Conservation (phyloP, 768 basidiomycete genomes). For the Boletus sp. region DNA sequence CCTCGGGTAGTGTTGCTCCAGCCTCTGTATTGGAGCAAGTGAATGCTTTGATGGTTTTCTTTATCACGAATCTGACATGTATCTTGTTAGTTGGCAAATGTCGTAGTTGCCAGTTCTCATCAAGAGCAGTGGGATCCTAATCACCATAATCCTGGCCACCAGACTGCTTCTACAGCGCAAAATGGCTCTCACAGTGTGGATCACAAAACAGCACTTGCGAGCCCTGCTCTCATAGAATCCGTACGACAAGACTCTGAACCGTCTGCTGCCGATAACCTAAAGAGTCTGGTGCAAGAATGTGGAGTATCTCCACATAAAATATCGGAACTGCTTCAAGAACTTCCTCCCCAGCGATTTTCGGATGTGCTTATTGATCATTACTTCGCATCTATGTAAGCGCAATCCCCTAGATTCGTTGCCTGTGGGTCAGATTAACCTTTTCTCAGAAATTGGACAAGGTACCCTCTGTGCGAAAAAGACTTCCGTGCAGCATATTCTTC, state of each 20-base stretch:
- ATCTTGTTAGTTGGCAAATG: conserved; percentile 48
- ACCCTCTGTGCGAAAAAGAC: conserved; percentile 83
- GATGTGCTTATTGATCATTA: conserved; percentile 83
- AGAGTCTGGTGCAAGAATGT: conserved; percentile 86
- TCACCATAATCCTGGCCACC: conserved; percentile 14
- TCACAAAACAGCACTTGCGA: conserved; percentile 26
- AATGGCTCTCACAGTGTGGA: conserved; percentile 29
- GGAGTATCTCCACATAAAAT: conserved; percentile 91
- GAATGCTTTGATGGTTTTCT: conserved; percentile 25
- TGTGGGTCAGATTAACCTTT: background rate
- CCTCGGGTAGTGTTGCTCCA: conserved; percentile 79
- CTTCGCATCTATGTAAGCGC: conserved; percentile 64
- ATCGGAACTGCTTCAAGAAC: conserved; percentile 82
- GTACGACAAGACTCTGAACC: conserved; percentile 43
- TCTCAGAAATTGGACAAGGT: conserved; percentile 86
- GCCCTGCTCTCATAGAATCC: conserved; percentile 38
- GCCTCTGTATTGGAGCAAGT: conserved; percentile 81
- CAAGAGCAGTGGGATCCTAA: conserved; percentile 28
- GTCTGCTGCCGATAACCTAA: conserved; percentile 76
- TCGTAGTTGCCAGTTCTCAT: conserved; percentile 43
- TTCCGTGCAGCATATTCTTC: conserved; percentile 74
- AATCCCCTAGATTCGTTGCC: background rate
- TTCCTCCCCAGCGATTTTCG: conserved; percentile 74
- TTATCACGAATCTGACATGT: conserved; percentile 21
- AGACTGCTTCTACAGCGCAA: conserved; percentile 10